phyloP scores from a whole-genome alignment of 2,329 filamentous ascomycete species.

The Fusarium musae region DNA sequence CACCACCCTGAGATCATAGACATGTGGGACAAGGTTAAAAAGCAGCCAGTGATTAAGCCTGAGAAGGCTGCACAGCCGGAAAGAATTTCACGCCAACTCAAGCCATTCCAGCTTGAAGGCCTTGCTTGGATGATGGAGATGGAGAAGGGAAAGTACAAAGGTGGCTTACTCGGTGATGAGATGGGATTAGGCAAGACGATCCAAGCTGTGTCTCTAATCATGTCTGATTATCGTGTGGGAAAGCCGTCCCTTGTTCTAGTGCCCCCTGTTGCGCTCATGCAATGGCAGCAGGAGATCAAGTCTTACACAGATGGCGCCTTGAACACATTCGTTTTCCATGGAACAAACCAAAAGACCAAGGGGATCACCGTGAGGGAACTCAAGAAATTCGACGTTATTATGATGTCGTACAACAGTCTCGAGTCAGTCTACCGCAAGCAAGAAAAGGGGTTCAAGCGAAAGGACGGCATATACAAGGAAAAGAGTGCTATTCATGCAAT shows the following conservation, averaged over 20 bases:
- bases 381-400: constrained; percentile 88
- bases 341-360: constrained; percentile 86
- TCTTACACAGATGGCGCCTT: constrained; percentile 87
- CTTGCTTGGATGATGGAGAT: constrained; percentile 94
- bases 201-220: constrained; percentile 95
- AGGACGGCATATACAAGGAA: constrained; percentile 83
- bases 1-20: constrained; percentile 82
- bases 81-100: constrained; percentile 84
- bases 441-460: constrained; percentile 86
- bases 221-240: constrained; percentile 93
- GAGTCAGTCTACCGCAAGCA: constrained; percentile 95
- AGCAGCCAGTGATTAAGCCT: constrained; percentile 72
- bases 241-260: constrained; percentile 88
- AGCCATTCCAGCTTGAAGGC: constrained; percentile 93
- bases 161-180: constrained; percentile 92
- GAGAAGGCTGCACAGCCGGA: constrained; percentile 63
- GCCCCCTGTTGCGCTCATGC: constrained; percentile 93
- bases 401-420: constrained; percentile 94
- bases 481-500: constrained; percentile 84
- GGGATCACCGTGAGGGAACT: constrained; percentile 78
- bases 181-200: constrained; percentile 99
- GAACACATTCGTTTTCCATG: constrained; percentile 91
- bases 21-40: constrained; percentile 85
- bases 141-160: constrained; percentile 86
- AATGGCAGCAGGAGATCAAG: constrained; percentile 87